These are phyloP conservation scores for Syzygium jambos DNA, from an alignment of 345 rosid genomes.

Conservation along the genomic window DNA sequence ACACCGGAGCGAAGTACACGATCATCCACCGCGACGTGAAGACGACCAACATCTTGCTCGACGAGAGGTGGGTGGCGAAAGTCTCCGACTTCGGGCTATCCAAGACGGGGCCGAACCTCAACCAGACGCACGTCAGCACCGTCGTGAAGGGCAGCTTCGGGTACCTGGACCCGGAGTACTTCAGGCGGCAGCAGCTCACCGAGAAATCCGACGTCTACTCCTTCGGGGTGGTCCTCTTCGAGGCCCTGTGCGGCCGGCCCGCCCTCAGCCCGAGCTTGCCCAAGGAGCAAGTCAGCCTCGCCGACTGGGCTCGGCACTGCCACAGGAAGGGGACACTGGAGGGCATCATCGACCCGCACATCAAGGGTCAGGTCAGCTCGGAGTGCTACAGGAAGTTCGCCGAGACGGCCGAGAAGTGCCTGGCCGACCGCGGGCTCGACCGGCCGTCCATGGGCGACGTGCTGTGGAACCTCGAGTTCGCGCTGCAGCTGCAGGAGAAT, in stretches of 20 bases:
- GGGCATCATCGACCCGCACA: slow-evolving; percentile 36
- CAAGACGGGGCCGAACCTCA: slow-evolving; percentile 38
- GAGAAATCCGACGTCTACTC: slow-evolving; percentile 73
- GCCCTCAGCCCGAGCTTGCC: slow-evolving; percentile 34
- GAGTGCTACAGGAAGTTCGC: slow-evolving; percentile 61
- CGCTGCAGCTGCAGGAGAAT: slow-evolving; percentile 48
- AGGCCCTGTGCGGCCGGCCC: slow-evolving; percentile 47
- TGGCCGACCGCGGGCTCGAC: slow-evolving; percentile 47
- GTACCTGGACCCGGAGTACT: slow-evolving; percentile 63
- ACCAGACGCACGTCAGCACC: slow-evolving; percentile 49
- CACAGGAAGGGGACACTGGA: slow-evolving; percentile 24
- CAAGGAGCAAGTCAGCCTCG: slow-evolving; percentile 50
- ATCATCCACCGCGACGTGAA: slow-evolving; percentile 69
- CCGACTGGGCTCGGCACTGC: slow-evolving; percentile 46
- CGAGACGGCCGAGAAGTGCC: slow-evolving; percentile 61
- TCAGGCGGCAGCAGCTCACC: slow-evolving; percentile 45
- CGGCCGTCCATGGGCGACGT: slow-evolving; percentile 88
- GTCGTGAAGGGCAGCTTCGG: slow-evolving; percentile 66
- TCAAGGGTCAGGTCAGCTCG: slow-evolving; percentile 35
- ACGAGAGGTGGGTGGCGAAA: slow-evolving; percentile 60
- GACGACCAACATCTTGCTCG: slow-evolving; percentile 59
- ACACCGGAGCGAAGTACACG: slow-evolving; percentile 52
- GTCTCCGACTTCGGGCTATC: slow-evolving; percentile 67
- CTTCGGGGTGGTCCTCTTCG: slow-evolving; percentile 62
- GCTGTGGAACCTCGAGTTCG: slow-evolving; percentile 68